These are phyloP conservation scores for Suhomyces vadensis DNA, from an alignment of 805 yeast species.

Conservation along the genomic window DNA sequence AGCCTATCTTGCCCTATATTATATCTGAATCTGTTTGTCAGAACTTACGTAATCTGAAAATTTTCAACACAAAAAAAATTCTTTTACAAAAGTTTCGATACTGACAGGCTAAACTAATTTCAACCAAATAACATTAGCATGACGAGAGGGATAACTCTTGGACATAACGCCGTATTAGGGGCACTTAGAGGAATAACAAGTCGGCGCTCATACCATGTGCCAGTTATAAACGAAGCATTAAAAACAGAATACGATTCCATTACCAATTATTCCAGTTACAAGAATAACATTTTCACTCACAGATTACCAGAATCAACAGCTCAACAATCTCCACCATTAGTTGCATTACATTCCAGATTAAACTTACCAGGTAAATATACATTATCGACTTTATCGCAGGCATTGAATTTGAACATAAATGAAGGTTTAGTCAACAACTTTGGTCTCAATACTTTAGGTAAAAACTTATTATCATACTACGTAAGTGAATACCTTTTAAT, in stretches of 20 bases:
- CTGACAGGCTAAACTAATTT: neutral
- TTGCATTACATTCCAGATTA: constrained; percentile 77
- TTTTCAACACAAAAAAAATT: constrained; percentile 7
- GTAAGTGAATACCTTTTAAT: constrained; percentile 71
- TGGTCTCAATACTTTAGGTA: constrained; percentile 82
- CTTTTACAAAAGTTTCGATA: too few relatives aligned
- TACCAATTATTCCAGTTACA: constrained; percentile 43
- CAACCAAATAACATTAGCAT: constrained; percentile 2
- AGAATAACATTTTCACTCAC: constrained; percentile 43
- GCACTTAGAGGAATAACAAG: constrained; percentile 7
- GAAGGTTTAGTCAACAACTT: constrained; percentile 62
- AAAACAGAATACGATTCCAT: constrained; percentile 33
- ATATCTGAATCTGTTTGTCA: neutral
- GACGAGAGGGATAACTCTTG: constrained; percentile 4
- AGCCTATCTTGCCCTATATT: too few relatives aligned
- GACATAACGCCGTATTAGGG: neutral
- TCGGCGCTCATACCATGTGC: constrained; percentile 5
- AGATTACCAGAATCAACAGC: constrained; percentile 49
- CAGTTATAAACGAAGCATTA: constrained; percentile 16
- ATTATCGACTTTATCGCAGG: constrained; percentile 72
- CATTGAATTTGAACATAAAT: constrained; percentile 60
- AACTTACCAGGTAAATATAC: constrained; percentile 58
- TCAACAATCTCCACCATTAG: constrained; percentile 66
- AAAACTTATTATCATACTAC: constrained; percentile 70
- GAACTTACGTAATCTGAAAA: constrained; percentile 9